Conservation (phyloP, 169 alveolate species). For the Cryptosporidium ubiquitum region DNA sequence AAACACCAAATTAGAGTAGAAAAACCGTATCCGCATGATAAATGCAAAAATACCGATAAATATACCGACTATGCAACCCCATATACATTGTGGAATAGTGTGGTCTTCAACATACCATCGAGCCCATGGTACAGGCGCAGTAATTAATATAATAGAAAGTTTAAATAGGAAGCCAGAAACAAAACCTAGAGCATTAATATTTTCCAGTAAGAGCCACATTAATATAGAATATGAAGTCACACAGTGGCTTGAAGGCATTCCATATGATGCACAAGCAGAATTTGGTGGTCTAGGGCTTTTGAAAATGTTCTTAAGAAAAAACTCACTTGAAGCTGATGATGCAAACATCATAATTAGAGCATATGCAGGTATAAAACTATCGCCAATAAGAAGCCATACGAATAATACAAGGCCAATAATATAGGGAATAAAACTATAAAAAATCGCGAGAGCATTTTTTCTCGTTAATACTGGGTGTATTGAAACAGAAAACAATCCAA, state of each 20-base stretch:
- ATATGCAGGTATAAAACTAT: slow-evolving; percentile 61
- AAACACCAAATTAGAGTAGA: slow-evolving; percentile 35
- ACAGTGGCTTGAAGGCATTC: slow-evolving; percentile 81
- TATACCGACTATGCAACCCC: slow-evolving; percentile 76
- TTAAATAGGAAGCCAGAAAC: slow-evolving; percentile 52
- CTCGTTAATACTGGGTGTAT: slow-evolving; percentile 72
- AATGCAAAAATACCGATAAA: slow-evolving; percentile 61
- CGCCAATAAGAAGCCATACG: slow-evolving; percentile 60
- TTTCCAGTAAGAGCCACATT: slow-evolving; percentile 72
- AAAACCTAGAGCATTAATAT: slow-evolving; percentile 76
- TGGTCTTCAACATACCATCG: slow-evolving; percentile 78
- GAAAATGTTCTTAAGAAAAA: slow-evolving; percentile 73
- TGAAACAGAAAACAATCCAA: slow-evolving; percentile 64
- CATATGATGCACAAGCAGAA: slow-evolving; percentile 76
- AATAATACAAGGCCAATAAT: slow-evolving; percentile 58
- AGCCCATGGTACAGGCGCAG: slow-evolving; percentile 80
- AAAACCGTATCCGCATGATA: slow-evolving; percentile 52
- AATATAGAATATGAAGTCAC: slow-evolving; percentile 70
- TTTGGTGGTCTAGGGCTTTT: slow-evolving; percentile 77
- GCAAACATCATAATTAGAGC: slow-evolving; percentile 69
- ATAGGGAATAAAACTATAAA: slow-evolving; percentile 72
- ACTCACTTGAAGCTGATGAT: slow-evolving; percentile 71
- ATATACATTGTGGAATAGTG: slow-evolving; percentile 74
- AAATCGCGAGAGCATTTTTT: slow-evolving; percentile 64
- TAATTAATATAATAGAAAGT: slow-evolving; percentile 71